Percentiles rank a stretch among this genome's conserved stretches.
Conservation (phyloP, 495 filamentous ascomycete species). For the Penicillium malachiteum region DNA sequence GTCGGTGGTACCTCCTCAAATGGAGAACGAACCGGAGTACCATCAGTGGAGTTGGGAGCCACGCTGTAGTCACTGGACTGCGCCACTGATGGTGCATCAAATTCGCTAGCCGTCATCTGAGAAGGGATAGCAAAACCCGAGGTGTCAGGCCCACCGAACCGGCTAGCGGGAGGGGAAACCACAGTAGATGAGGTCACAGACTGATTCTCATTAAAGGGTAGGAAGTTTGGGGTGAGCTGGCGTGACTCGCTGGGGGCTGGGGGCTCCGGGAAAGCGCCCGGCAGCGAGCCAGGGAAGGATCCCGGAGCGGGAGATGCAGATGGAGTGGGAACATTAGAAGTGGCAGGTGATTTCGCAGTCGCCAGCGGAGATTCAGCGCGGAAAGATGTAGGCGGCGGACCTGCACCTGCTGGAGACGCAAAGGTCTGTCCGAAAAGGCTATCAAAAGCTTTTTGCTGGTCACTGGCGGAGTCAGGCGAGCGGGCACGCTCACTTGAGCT, state of each 20-base stretch:
- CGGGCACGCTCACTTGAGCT: constrained; percentile 57
- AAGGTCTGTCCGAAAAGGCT: constrained; percentile 84
- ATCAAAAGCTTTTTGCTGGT: constrained; percentile 74
- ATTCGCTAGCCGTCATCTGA: constrained; percentile 39
- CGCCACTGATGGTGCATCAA: constrained; percentile 15
- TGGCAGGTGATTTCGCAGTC: constrained; percentile 35
- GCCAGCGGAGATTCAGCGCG: constrained; percentile 52
- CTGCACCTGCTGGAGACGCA: constrained; percentile 43
- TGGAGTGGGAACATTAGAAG: constrained; percentile 54
- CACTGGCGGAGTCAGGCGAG: constrained; percentile 41
- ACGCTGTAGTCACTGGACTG: constrained; percentile 28
- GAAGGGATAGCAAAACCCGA: constrained; percentile 61
- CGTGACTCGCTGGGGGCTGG: constrained; percentile 64
- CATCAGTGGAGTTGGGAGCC: constrained; percentile 20
- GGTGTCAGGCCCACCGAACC: constrained; percentile 55
- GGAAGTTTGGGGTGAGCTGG: constrained; percentile 70
- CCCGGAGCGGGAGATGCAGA: constrained; percentile 60
- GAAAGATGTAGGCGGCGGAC: constrained; percentile 65
- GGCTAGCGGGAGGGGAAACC: constrained; percentile 76
- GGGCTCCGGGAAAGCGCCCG: constrained; percentile 44
- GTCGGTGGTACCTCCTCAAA: constrained; percentile 42
- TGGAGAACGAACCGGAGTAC: constrained; percentile 31
- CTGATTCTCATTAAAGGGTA: constrained; percentile 64
- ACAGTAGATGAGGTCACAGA: constrained; percentile 75
- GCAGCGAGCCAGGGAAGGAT: constrained; percentile 33